Evolutionary conservation across 2,329 filamentous ascomycete genomes (phyloP).

Genomic region (Thermothelomyces thermophilus): DNA sequence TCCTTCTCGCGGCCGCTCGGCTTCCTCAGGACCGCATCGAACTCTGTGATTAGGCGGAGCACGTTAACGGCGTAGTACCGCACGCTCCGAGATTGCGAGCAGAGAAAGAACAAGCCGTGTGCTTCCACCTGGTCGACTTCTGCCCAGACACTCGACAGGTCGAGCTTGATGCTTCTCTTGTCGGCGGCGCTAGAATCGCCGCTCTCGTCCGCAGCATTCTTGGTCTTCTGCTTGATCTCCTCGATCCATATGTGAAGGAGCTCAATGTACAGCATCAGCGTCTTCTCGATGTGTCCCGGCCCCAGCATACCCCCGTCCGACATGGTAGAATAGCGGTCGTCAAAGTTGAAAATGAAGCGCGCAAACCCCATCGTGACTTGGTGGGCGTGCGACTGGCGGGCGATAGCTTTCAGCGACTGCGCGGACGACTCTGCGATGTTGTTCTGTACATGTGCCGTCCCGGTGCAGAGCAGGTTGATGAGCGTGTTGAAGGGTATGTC

Average conservation of each 20-base stretch:
- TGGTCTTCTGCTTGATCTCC: slow-evolving; percentile 81
- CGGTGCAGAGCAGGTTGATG: slow-evolving; percentile 91
- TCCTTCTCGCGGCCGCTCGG: slow-evolving; percentile 51
- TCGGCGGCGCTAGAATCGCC: slow-evolving; percentile 58
- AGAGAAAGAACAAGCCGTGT: slow-evolving; percentile 93
- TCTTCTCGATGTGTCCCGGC: slow-evolving; percentile 89
- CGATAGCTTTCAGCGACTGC: slow-evolving; percentile 90
- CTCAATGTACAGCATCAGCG: slow-evolving; percentile 85
- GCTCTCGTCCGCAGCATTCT: slow-evolving; percentile 60
- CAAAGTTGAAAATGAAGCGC: slow-evolving; percentile 97
- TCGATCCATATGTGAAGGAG: slow-evolving; percentile 96
- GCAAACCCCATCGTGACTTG: slow-evolving; percentile 96
- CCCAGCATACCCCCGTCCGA: slow-evolving; percentile 96
- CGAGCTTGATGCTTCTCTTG: slow-evolving; percentile 68
- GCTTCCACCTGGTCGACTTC: slow-evolving; percentile 97
- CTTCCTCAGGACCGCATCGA: slow-evolving; percentile 82
- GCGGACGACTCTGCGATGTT: slow-evolving; percentile 91
- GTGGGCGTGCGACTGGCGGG: slow-evolving; percentile 84
- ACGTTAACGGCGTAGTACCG: slow-evolving; percentile 89
- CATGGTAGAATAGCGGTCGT: slow-evolving; percentile 95
- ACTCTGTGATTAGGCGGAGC: slow-evolving; percentile 83
- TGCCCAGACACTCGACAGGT: slow-evolving; percentile 80
- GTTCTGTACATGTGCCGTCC: slow-evolving; percentile 87
- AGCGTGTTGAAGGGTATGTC: slow-evolving; percentile 90
- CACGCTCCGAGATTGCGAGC: slow-evolving; percentile 87